phyloP scores from a whole-genome alignment of 1,284 basidiomycete genomes.

The Phaffia rhodozyma region DNA sequence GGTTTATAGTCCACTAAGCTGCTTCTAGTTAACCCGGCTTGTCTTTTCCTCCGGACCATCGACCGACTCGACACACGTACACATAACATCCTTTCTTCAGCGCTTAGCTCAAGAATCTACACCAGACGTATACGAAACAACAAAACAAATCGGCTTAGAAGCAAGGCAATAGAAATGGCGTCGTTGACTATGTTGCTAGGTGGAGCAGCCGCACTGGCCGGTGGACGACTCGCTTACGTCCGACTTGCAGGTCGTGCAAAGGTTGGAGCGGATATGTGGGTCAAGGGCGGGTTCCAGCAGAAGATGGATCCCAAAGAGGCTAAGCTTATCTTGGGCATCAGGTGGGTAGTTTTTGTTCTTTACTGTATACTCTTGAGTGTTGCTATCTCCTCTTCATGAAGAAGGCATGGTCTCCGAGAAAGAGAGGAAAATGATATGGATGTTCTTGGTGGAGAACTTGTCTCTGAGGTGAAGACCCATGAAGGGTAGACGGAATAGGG shows the following conservation, averaged over 20 bases:
- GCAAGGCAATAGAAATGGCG: background rate
- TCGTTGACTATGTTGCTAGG: background rate
- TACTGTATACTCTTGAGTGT: background rate
- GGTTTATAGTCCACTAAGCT: too few species aligned
- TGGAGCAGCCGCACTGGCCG: constrained; percentile 1
- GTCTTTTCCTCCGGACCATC: too few species aligned
- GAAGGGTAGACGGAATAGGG: background rate
- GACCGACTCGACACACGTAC: too few species aligned
- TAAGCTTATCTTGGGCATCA: constrained; percentile 17
- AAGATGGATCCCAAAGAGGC: constrained; percentile 19
- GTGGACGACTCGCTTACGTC: constrained; percentile 12
- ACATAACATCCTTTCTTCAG: too few species aligned
- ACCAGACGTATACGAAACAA: too few species aligned
- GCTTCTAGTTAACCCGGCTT: too few species aligned
- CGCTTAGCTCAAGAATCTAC: too few species aligned
- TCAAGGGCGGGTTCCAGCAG: constrained; percentile 16
- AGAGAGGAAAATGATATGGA: background rate
- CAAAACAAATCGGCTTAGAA: background rate
- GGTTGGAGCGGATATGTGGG: constrained; percentile 12
- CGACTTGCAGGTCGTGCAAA: background rate
- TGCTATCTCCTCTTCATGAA: background rate
- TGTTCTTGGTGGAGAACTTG: background rate
- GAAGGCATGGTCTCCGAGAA: background rate
- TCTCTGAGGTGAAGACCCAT: background rate
- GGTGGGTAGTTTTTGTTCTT: background rate